Percentiles rank a stretch among this genome's conserved stretches.
Conservation (phyloP, 1,139 yeast species). For the Candida glucosophila region DNA sequence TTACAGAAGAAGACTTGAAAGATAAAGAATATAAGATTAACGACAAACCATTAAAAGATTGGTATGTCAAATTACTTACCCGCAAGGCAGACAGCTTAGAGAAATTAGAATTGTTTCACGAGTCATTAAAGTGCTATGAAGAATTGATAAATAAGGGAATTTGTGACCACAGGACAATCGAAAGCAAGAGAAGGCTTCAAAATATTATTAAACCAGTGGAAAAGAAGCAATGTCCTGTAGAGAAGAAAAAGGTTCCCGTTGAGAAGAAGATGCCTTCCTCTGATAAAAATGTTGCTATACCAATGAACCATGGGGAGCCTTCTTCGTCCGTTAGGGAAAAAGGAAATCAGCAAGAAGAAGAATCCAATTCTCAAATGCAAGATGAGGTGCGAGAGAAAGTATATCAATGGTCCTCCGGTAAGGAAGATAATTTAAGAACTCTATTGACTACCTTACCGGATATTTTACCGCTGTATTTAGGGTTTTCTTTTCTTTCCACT, state of each 20-base stretch:
- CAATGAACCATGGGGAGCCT: too few species aligned
- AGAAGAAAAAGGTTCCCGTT: constrained; percentile 1
- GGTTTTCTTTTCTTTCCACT: constrained; percentile 41
- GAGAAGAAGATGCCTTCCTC: constrained; percentile 1
- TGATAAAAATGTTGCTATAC: background rate
- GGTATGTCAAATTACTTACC: constrained; percentile 64
- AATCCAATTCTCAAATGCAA: constrained; percentile 34
- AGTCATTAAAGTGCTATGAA: constrained; percentile 56
- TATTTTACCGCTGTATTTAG: constrained; percentile 52
- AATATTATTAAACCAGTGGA: constrained; percentile 56
- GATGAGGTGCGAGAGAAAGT: constrained; percentile 55
- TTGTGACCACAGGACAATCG: constrained; percentile 57
- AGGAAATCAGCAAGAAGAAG: constrained; percentile 17
- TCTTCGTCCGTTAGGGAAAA: constrained; percentile 25
- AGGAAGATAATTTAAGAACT: constrained; percentile 71
- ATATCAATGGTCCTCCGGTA: constrained; percentile 63
- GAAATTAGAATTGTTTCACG: constrained; percentile 58
- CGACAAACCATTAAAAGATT: constrained; percentile 53
- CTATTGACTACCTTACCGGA: constrained; percentile 58
- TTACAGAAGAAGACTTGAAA: constrained; percentile 32
- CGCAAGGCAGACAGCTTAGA: constrained; percentile 83
- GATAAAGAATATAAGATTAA: constrained; percentile 19
- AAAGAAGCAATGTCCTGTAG: too few species aligned
- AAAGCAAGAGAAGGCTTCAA: constrained; percentile 75
- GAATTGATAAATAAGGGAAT: constrained; percentile 55